Base-by-base conservation (phyloP, 2,329 filamentous ascomycete genomes). In the Hypomyces rosellus region DNA sequence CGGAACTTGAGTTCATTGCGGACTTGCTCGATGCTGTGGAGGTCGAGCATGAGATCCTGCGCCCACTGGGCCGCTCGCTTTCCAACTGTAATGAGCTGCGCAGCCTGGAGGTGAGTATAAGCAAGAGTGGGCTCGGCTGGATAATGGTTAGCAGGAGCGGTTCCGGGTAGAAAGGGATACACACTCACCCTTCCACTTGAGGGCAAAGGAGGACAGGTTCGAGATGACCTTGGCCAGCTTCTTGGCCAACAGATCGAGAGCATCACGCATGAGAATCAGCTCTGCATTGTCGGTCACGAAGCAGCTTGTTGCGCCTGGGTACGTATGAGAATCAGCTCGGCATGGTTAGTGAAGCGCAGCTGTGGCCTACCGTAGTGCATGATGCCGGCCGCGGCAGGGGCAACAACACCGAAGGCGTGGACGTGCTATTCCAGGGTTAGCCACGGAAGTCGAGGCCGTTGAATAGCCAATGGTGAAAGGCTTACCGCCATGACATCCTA, bases 171-270 rank as follows among this genome's bases (percentile, higher is more conserved):
- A 30, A 30, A 2, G 6, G 25, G 25, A 30, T 11, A 30, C 25
- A 25, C 22, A 30, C 25, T 7, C 9, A 30, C 25, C 25, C 70
- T 89, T 89, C 74, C 84, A 84, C 64, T 90, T 65, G 53, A 84
- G 65, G 4, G 89, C 86, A 65, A 95, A 93, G 30, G 75, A 66
- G 22, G 79, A 75, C 22, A 96, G 75, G 68, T 90, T 90, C 54
- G 80, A 72, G 57, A 95, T 85, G 49, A 90, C 85, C 59, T 83
- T 88, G 46, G 89, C 88, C 7, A 95, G 70, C 69, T 91, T 95
- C 34, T 82, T 82, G 8, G 86, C 72, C 4, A 95, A 66, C 14
- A 95, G 70, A 58, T 92, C 81, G 50, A 95, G 72, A 5, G 81
- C 89, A 33, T 71, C 62, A 5, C 59, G 59, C 51, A 67, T 78